Percentiles rank a stretch among this genome's conserved stretches.
phyloP scores from a whole-genome alignment of 495 filamentous ascomycete species.

The Penicillium lividum region DNA sequence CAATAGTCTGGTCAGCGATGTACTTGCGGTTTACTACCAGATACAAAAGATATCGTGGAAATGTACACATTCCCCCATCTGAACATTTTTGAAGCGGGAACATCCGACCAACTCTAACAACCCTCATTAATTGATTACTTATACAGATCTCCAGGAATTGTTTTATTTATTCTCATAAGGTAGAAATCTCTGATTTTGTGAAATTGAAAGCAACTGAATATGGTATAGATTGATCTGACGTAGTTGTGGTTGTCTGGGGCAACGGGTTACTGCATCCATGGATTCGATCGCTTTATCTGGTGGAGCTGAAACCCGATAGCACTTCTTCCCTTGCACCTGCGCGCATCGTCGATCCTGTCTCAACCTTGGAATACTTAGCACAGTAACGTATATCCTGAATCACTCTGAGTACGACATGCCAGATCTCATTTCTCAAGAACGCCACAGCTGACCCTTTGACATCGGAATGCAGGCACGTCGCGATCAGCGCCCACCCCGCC shows the following conservation, averaged over 20 bases:
- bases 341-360: slow-evolving; percentile 18
- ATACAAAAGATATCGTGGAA: too few relatives aligned
- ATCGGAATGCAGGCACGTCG: slow-evolving; percentile 32
- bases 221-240: slow-evolving; percentile 4
- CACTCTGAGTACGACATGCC: slow-evolving; percentile 10
- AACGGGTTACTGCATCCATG: slow-evolving; percentile 15
- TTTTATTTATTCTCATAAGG: not conserved
- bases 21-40: too few relatives aligned
- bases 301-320: slow-evolving; percentile 23
- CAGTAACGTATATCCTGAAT: not conserved
- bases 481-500: slow-evolving; percentile 28
- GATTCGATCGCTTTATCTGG: slow-evolving; percentile 12
- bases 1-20: too few relatives aligned
- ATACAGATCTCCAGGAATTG: too few relatives aligned
- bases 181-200: too few relatives aligned
- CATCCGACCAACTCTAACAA: too few relatives aligned
- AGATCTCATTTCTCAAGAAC: slow-evolving; percentile 5
- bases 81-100: too few relatives aligned
- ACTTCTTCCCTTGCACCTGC: slow-evolving; percentile 15
- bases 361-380: not conserved
- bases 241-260: slow-evolving; percentile 20
- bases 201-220: too few relatives aligned
- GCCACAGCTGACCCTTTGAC: slow-evolving; percentile 7
- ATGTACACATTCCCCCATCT: too few relatives aligned
- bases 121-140: too few relatives aligned